Conservation (phyloP, 805 yeast genomes). For the Huiozyma naganishii region DNA sequence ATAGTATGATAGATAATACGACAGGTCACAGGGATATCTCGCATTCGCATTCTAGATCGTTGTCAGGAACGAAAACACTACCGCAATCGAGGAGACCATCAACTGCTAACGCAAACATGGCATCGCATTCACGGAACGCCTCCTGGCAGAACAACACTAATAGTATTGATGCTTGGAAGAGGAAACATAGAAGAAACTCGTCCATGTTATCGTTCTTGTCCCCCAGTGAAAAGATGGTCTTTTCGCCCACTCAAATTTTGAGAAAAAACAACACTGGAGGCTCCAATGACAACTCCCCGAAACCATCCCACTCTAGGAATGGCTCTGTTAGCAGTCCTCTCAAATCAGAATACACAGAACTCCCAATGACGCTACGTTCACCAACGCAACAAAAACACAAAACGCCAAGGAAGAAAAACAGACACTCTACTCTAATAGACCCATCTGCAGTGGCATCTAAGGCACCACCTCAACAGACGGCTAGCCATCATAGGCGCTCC, state of each 20-base stretch:
- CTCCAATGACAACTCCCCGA: neutral
- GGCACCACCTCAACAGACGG: no score
- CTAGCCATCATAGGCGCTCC: no score
- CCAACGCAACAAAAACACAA: no score
- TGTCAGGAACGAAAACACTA: conserved; percentile 5
- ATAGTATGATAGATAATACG: neutral
- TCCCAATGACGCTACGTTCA: no score
- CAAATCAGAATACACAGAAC: no score
- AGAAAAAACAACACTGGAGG: neutral
- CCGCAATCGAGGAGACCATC: conserved; percentile 6
- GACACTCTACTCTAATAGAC: no score
- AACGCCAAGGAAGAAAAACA: no score
- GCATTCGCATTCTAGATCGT: conserved; percentile 14
- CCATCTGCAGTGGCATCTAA: no score
- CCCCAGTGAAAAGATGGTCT: conserved; percentile 9
- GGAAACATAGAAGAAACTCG: conserved; percentile 47
- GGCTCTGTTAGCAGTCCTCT: conserved; percentile 3
- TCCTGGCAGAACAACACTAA: neutral
- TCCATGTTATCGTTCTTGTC: conserved; percentile 45
- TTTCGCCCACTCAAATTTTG: no score
- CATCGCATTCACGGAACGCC: conserved; percentile 2
- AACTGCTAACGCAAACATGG: conserved; percentile 12
- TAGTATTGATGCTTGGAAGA: conserved; percentile 9
- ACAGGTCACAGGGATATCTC: neutral
- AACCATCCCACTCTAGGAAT: conserved; percentile 5